These are phyloP conservation scores for Russula brevipes DNA, from an alignment of 768 basidiomycete species.

Conservation along the genomic window DNA sequence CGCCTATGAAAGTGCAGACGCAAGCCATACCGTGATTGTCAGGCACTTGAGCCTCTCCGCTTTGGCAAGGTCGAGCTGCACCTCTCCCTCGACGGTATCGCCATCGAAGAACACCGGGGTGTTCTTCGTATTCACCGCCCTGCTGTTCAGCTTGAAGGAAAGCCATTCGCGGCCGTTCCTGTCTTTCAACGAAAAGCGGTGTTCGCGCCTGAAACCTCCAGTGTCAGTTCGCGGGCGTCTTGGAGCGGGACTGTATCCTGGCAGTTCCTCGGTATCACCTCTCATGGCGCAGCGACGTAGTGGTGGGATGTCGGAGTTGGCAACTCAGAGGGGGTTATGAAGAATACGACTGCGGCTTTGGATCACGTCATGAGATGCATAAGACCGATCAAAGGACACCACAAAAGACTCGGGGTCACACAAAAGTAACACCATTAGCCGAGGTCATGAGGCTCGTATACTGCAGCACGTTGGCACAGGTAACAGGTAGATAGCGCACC, in stretches of 20 bases:
- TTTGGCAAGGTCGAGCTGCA: conserved; percentile 13
- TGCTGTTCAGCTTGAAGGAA: conserved; percentile 14
- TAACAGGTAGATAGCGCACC: too few species aligned
- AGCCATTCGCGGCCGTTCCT: conserved; percentile 11
- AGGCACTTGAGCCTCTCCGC: conserved; percentile 19
- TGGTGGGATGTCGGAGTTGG: too few species aligned
- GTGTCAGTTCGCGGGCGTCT: background rate
- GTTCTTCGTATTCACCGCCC: conserved; percentile 14
- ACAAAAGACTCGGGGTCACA: too few species aligned
- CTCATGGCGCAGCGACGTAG: background rate
- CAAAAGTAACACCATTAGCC: too few species aligned
- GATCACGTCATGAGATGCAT: too few species aligned
- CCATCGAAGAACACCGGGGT: conserved; percentile 15
- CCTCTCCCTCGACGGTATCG: conserved; percentile 17
- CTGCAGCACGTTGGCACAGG: too few species aligned
- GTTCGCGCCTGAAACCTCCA: background rate
- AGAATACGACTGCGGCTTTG: too few species aligned
- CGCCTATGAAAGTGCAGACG: too few species aligned
- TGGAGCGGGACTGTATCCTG: conserved; percentile 1
- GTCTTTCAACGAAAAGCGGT: conserved; percentile 6
- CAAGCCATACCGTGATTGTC: conserved; percentile 7
- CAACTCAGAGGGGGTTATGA: too few species aligned
- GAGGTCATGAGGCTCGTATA: too few species aligned
- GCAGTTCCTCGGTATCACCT: background rate
- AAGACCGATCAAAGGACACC: too few species aligned